Conservation (phyloP, 1,139 yeast species). For the Diutina mesorugosa region DNA sequence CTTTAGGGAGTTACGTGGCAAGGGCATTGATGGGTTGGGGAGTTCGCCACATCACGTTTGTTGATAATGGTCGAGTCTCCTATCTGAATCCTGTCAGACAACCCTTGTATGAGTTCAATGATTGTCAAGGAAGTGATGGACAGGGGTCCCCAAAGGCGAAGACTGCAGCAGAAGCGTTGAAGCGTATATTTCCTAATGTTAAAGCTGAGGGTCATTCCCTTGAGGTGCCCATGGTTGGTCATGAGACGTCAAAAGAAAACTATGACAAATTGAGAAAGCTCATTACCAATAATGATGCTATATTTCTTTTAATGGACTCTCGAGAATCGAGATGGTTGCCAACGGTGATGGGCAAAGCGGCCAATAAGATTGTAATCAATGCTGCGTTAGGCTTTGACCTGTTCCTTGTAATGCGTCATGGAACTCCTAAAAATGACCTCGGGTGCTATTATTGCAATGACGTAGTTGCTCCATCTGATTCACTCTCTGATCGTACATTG, state of each 20-base stretch:
- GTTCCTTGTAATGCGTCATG: constrained; percentile 88
- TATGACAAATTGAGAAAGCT: constrained; percentile 39
- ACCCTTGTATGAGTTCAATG: constrained; percentile 66
- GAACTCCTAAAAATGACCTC: constrained; percentile 27
- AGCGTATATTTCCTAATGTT: constrained; percentile 68
- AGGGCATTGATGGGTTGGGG: constrained; percentile 93
- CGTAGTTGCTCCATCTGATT: constrained; percentile 86
- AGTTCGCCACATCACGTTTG: constrained; percentile 68
- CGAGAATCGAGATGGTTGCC: constrained; percentile 96
- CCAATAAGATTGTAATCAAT: constrained; percentile 64
- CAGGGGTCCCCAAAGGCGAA: constrained; percentile 60
- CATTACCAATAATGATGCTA: constrained; percentile 58
- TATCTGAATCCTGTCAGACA: constrained; percentile 94
- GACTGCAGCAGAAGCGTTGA: constrained; percentile 63
- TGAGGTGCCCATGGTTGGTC: constrained; percentile 95
- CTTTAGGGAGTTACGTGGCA: constrained; percentile 85
- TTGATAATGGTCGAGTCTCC: constrained; percentile 81
- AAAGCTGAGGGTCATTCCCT: constrained; percentile 45
- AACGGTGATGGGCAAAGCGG: constrained; percentile 59
- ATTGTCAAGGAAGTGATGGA: constrained; percentile 48
- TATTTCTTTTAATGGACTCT: constrained; percentile 81
- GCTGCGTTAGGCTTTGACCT: constrained; percentile 95
- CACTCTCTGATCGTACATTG: constrained; percentile 68
- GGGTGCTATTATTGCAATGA: constrained; percentile 97
- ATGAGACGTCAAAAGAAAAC: constrained; percentile 28